Percentiles rank a stretch among this genome's conserved stretches.
Conservation (phyloP, 176 grass and related monocot genomes). For the Oryza australiensis region DNA sequence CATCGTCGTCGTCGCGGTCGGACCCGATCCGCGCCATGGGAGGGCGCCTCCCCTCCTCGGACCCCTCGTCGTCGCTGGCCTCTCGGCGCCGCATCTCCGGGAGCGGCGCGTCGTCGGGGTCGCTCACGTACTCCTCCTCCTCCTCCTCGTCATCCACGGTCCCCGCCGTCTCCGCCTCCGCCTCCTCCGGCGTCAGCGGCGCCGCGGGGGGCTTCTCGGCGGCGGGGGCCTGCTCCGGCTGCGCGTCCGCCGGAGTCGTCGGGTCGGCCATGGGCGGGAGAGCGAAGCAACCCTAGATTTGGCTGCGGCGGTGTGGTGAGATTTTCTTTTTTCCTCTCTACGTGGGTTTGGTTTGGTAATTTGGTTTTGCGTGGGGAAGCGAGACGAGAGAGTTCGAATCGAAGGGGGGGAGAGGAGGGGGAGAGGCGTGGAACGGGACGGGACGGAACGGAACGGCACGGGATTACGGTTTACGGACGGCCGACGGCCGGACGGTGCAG, state of each 20-base stretch:
- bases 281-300: slow-evolving; percentile 61
- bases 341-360: slow-evolving; percentile 24
- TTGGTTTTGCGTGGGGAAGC: background rate
- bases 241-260: slow-evolving; percentile 21
- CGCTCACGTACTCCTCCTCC: slow-evolving; percentile 80
- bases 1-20: slow-evolving; percentile 68
- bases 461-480: background rate
- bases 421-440: slow-evolving; percentile 10
- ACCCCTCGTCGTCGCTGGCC: slow-evolving; percentile 90
- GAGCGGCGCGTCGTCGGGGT: slow-evolving; percentile 75
- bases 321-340: slow-evolving; percentile 1
- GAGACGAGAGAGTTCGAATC: slow-evolving; percentile 40
- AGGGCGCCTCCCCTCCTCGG: slow-evolving; percentile 48
- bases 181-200: slow-evolving; percentile 44
- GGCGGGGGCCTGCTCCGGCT: slow-evolving; percentile 1
- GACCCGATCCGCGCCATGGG: slow-evolving; percentile 48
- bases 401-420: background rate
- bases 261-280: slow-evolving; percentile 45
- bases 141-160: background rate
- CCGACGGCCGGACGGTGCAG: background rate
- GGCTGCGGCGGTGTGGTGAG: slow-evolving; percentile 25
- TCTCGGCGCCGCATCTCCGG: slow-evolving; percentile 79
- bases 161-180: slow-evolving; percentile 23
- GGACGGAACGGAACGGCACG: background rate
- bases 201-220: slow-evolving; percentile 26